A percentile compares a stretch with the other conserved stretches of the same genome.
Conservation (phyloP, 257 asterid genomes). For the Solanum sparsipilum region DNA sequence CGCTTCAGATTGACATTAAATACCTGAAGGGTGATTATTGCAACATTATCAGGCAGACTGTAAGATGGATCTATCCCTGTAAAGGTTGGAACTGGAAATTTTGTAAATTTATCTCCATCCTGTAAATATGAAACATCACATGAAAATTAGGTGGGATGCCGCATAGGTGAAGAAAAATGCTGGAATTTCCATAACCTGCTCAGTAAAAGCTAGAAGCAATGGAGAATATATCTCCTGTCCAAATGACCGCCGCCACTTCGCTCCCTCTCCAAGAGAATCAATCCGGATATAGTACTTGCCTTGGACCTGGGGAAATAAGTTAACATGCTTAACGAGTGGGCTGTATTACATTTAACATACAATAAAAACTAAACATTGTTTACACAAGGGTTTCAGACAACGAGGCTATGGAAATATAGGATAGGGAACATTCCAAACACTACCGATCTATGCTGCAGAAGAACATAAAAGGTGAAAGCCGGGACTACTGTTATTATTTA, state of each 20-base stretch:
- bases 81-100: slow-evolving; percentile 49
- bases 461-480: not conserved
- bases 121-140: slow-evolving; percentile 12
- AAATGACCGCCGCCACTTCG: slow-evolving; percentile 90
- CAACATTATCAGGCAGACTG: slow-evolving; percentile 76
- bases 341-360: not conserved
- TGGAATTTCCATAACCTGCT: slow-evolving; percentile 42
- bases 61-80: slow-evolving; percentile 79
- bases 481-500: not conserved
- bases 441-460: not conserved
- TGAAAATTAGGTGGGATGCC: not conserved
- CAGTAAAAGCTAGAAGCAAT: slow-evolving; percentile 73
- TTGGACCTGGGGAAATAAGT: slow-evolving; percentile 39
- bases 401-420: not conserved
- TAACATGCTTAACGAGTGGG: not conserved
- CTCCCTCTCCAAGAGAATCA: slow-evolving; percentile 83
- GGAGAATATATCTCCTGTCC: slow-evolving; percentile 98
- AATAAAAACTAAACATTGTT: not conserved
- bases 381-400: not conserved
- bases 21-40: slow-evolving; percentile 87
- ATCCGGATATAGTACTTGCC: slow-evolving; percentile 76
- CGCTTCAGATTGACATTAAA: not conserved
- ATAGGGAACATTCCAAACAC: not conserved
- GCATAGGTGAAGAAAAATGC: not conserved
- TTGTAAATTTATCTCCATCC: slow-evolving; percentile 45